These are phyloP conservation scores for Fusarium sororula DNA, from an alignment of 2,329 filamentous ascomycete species.

Conservation along the genomic window DNA sequence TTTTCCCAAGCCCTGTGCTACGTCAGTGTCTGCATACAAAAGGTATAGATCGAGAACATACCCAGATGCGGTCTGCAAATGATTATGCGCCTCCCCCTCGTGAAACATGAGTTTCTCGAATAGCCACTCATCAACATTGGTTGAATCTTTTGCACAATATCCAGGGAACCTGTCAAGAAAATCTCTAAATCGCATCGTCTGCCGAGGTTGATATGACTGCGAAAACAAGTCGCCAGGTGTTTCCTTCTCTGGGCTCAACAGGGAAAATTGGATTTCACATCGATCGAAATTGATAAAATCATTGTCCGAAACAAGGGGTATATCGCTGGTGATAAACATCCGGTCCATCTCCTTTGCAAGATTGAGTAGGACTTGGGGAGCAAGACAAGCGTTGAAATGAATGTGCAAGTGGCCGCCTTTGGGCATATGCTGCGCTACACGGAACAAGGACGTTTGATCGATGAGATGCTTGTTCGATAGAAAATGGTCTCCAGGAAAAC, in stretches of 20 bases:
- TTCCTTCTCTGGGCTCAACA: slow-evolving; percentile 52
- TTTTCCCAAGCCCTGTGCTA: slow-evolving; percentile 63
- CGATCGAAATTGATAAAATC: slow-evolving; percentile 56
- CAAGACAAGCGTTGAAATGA: slow-evolving; percentile 80
- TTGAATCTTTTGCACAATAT: slow-evolving; percentile 31
- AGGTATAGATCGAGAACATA: slow-evolving; percentile 45
- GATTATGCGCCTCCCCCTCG: slow-evolving; percentile 66
- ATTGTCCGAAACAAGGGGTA: slow-evolving; percentile 54
- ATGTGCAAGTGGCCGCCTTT: slow-evolving; percentile 80
- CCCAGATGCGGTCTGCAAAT: slow-evolving; percentile 62
- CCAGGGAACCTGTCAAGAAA: slow-evolving; percentile 52
- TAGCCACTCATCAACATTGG: slow-evolving; percentile 62
- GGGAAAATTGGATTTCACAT: slow-evolving; percentile 71
- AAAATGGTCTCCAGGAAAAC: slow-evolving; percentile 66
- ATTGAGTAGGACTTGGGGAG: slow-evolving; percentile 66
- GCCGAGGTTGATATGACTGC: slow-evolving; percentile 54
- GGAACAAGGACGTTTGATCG: slow-evolving; percentile 64
- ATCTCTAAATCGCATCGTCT: slow-evolving; percentile 54
- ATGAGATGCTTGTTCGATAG: slow-evolving; percentile 65
- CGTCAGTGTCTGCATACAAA: slow-evolving; percentile 5
- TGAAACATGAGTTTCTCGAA: slow-evolving; percentile 69
- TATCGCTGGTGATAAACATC: slow-evolving; percentile 74
- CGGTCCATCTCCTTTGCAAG: slow-evolving; percentile 64
- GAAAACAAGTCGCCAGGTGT: slow-evolving; percentile 59
- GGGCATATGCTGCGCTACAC: slow-evolving; percentile 67